phyloP scores from a whole-genome alignment of 371 early-diverging fungal genomes.

The Syncephalastrum racemosum region DNA sequence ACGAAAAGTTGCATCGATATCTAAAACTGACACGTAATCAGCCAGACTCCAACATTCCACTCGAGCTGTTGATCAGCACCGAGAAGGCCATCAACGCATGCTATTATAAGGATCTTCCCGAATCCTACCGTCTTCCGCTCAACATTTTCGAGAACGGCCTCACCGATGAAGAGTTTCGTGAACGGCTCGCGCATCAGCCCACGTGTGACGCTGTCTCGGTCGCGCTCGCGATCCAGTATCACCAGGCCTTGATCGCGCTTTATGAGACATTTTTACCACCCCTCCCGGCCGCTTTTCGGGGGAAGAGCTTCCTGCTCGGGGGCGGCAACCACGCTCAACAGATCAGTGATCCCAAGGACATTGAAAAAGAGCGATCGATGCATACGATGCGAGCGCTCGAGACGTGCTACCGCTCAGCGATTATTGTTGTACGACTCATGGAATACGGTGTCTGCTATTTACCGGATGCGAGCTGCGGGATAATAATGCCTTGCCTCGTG shows the following conservation, averaged over 20 bases:
- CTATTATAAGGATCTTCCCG: slow-evolving; percentile 23
- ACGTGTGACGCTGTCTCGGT: slow-evolving; percentile 24
- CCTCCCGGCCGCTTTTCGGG: slow-evolving; percentile 9
- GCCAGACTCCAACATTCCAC: slow-evolving; percentile 21
- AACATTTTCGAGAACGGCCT: slow-evolving; percentile 31
- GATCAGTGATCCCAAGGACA: not conserved
- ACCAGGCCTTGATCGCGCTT: slow-evolving; percentile 25
- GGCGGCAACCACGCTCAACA: slow-evolving; percentile 2
- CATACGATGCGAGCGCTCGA: slow-evolving; percentile 30
- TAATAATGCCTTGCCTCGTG: slow-evolving; percentile 23
- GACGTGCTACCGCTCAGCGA: slow-evolving; percentile 26
- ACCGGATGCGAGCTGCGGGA: slow-evolving; percentile 18
- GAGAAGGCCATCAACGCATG: slow-evolving; percentile 22
- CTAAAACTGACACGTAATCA: slow-evolving; percentile 22
- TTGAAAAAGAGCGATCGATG: slow-evolving; percentile 9
- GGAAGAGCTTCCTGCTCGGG: not conserved
- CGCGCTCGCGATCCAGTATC: slow-evolving; percentile 20
- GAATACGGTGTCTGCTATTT: slow-evolving; percentile 27
- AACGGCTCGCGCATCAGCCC: slow-evolving; percentile 17
- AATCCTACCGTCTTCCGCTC: slow-evolving; percentile 17
- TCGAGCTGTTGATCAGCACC: slow-evolving; percentile 23
- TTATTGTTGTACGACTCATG: slow-evolving; percentile 29
- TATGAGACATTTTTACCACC: slow-evolving; percentile 37
- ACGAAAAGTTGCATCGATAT: slow-evolving; percentile 13
- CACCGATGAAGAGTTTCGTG: slow-evolving; percentile 25